These are phyloP conservation scores for Venturia aucupariae DNA, from an alignment of 2,329 filamentous ascomycete genomes.

Conservation along the genomic window DNA sequence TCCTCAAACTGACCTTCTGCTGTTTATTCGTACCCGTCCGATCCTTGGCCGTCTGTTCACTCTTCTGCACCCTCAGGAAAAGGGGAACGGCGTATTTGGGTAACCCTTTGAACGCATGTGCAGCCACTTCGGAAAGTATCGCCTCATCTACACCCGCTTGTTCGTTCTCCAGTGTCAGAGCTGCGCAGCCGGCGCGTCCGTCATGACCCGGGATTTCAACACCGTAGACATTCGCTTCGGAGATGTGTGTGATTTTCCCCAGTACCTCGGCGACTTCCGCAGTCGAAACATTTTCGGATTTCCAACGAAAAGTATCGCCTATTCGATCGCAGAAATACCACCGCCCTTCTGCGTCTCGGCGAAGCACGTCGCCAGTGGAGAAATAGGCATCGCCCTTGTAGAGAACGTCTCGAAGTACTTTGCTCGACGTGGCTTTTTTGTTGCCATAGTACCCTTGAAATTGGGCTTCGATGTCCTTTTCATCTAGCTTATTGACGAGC, in stretches of 20 bases:
- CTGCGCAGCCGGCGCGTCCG: conserved; percentile 73
- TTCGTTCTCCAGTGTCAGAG: conserved; percentile 45
- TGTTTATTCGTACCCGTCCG: conserved; percentile 83
- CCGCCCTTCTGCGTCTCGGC: conserved; percentile 60
- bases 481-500: conserved; percentile 61
- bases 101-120: conserved; percentile 48
- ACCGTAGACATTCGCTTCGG: conserved; percentile 77
- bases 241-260: conserved; percentile 36
- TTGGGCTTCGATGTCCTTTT: conserved; percentile 49
- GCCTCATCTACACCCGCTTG: conserved; percentile 26
- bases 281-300: conserved; percentile 44
- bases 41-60: conserved; percentile 44
- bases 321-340: conserved; percentile 76
- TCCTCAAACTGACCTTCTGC: conserved; percentile 66
- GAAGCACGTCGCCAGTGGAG: conserved; percentile 72
- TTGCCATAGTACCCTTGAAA: conserved; percentile 84
- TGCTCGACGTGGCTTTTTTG: conserved; percentile 57
- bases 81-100: conserved; percentile 69
- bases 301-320: conserved; percentile 71
- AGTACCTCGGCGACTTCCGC: conserved; percentile 68
- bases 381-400: conserved; percentile 72
- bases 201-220: conserved; percentile 72
- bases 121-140: conserved; percentile 50
- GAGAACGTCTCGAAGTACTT: conserved; percentile 66
- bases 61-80: conserved; percentile 60